These are phyloP conservation scores for Trematosphaeria pertusa DNA, from an alignment of 2,329 filamentous ascomycete species.

Conservation along the genomic window DNA sequence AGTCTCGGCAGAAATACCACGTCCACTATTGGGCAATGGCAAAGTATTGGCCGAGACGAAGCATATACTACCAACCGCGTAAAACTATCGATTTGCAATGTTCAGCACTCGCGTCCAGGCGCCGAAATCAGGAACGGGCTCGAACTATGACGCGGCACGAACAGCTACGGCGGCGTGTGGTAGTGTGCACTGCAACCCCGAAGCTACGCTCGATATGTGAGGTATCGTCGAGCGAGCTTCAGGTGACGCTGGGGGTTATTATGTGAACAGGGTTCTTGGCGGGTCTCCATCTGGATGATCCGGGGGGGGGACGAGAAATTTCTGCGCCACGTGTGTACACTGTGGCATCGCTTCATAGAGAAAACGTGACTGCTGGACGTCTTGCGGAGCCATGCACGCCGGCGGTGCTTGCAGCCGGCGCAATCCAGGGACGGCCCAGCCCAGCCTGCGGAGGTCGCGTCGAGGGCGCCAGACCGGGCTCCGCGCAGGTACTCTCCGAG, in stretches of 20 bases:
- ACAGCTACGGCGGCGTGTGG: conserved; percentile 11
- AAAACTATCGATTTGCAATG: conserved; percentile 41
- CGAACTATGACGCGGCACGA: conserved; percentile 29
- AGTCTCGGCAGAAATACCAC: conserved; percentile 36
- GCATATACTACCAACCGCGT: conserved; percentile 26
- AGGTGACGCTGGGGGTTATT: conserved; percentile 18
- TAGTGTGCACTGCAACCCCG: conserved; percentile 22
- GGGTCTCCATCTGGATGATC: conserved; percentile 16
- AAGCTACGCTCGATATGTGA: conserved; percentile 22
- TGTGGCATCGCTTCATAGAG: conserved; percentile 18
- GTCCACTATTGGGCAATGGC: conserved; percentile 30
- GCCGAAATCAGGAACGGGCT: conserved; percentile 12
- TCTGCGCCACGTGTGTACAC: conserved; percentile 31
- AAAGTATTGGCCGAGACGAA: conserved; percentile 32
- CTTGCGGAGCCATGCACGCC: conserved; percentile 16
- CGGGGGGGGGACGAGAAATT: conserved; percentile 12
- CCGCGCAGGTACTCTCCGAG: conserved; percentile 2
- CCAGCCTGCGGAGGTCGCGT: not conserved
- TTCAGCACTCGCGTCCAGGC: conserved; percentile 15
- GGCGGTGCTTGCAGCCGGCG: conserved; percentile 13
- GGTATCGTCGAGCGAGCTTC: conserved; percentile 13
- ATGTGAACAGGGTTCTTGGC: conserved; percentile 33
- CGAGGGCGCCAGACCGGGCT: not conserved
- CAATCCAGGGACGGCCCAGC: conserved; percentile 14
- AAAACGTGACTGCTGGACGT: conserved; percentile 16